Evolutionary conservation across 1,284 basidiomycete genomes (phyloP), one percentile per base, ranked within the genome.

Genomic region (Ceratobasidium papillatum): DNA sequence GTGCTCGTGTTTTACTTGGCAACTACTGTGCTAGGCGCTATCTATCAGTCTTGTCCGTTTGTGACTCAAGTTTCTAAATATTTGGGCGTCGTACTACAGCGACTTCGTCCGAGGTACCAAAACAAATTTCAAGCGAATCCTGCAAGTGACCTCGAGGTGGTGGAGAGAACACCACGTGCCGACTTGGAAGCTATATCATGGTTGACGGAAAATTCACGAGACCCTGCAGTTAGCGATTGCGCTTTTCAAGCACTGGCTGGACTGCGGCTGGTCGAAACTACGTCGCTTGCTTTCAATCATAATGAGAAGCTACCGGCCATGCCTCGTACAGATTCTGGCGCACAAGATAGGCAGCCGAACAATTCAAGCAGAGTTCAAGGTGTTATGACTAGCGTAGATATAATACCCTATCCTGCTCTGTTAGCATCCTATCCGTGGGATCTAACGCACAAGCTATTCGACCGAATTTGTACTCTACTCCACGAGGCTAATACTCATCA

Each of bases 161-260:
- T n/a, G n/a, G n/a, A n/a, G n/a, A n/a, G n/a, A n/a, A n/a, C n/a
- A n/a, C n/a, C n/a, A n/a, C n/a, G n/a, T n/a, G n/a, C n/a, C n/a
- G n/a, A n/a, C n/a, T n/a, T n/a, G n/a, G 58, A 27, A 30, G 52
- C 7, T 30, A 56, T 22, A 30, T 56, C 52, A 22, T 61, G 58
- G 58, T 25, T 61, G n/a, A 32, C 58, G 14, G 34, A 61, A 36
- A 36, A 61, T 11, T 30, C 58, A 38, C 58, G 58, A 4, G 58
- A 61, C 25, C 34, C 58, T 61, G 38, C 14, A 9, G 34, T 61
- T 41, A 9, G 58, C 22, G 58, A 61, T 32, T 38, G 58, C 34
- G 58, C 58, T 38, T 61, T 25, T 25, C 58, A 61, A 22, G 58
- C 58, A 4, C 34, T 61, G n/a, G 32, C 58, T 30, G 58, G 58